phyloP scores from a whole-genome alignment of 1,284 basidiomycete genomes.

The Malassezia pachydermatis region DNA sequence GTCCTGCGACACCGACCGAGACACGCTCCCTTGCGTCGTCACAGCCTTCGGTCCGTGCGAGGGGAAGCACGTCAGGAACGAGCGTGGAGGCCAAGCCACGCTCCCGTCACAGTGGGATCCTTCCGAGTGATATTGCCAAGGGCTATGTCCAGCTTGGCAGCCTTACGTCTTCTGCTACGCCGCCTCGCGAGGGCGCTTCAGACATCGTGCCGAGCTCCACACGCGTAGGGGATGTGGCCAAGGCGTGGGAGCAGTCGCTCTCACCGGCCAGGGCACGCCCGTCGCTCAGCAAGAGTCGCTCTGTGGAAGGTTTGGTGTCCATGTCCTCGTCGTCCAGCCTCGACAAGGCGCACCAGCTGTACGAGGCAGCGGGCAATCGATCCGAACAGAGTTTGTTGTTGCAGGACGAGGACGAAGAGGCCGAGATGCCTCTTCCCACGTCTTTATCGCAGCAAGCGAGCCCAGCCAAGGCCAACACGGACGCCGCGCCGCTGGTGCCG shows the following conservation, averaged over 20 bases:
- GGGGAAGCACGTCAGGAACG: too few relatives aligned
- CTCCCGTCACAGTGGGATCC: slow-evolving; percentile 6
- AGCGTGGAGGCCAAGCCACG: too few relatives aligned
- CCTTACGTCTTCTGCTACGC: neutral
- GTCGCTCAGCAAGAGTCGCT: neutral
- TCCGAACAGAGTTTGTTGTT: too few relatives aligned
- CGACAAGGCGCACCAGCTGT: too few relatives aligned
- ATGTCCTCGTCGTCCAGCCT: neutral
- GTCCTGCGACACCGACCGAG: too few relatives aligned
- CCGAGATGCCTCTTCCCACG: neutral
- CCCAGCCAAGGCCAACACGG: neutral
- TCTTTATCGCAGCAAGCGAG: neutral
- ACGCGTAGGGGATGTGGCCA: neutral
- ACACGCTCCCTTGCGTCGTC: too few relatives aligned
- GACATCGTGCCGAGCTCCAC: neutral
- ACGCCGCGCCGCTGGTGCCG: neutral
- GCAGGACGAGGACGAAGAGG: neutral
- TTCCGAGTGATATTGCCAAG: slow-evolving; percentile 4
- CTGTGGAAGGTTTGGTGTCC: neutral
- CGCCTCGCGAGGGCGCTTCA: neutral
- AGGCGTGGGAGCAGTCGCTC: neutral
- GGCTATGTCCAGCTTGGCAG: neutral
- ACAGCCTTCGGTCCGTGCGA: too few relatives aligned
- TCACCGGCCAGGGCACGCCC: too few relatives aligned
- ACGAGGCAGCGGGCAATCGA: too few relatives aligned